These are phyloP conservation scores for Penicillium silybi DNA, from an alignment of 495 filamentous ascomycete species.

Conservation along the genomic window DNA sequence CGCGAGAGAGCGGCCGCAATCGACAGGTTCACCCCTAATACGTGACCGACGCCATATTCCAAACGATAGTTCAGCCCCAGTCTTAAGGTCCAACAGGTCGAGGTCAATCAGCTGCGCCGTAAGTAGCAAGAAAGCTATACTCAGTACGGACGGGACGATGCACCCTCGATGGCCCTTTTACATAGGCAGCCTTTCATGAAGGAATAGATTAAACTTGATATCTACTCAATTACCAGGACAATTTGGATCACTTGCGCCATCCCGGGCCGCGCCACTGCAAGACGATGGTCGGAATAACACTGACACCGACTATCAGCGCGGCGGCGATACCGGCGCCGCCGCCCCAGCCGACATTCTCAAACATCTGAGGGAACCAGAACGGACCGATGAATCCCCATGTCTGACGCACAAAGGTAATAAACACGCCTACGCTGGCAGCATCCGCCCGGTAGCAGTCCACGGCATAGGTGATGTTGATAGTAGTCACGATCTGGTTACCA, in stretches of 20 bases:
- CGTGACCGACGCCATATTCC: slow-evolving; percentile 14
- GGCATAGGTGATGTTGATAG: slow-evolving; percentile 52
- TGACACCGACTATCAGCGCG: slow-evolving; percentile 42
- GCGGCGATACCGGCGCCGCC: slow-evolving; percentile 38
- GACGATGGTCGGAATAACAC: slow-evolving; percentile 42
- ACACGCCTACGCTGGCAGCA: slow-evolving; percentile 51
- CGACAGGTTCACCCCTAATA: background rate
- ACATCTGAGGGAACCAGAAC: slow-evolving; percentile 56
- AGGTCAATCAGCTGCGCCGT: slow-evolving; percentile 15
- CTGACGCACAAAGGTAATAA: slow-evolving; percentile 52
- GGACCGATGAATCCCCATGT: slow-evolving; percentile 58
- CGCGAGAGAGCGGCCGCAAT: background rate
- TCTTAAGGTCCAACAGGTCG: slow-evolving; percentile 15
- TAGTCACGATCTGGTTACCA: slow-evolving; percentile 58
- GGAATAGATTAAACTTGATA: background rate
- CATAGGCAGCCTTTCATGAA: too few relatives aligned
- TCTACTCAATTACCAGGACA: too few relatives aligned
- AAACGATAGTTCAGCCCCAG: slow-evolving; percentile 25
- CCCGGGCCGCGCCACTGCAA: slow-evolving; percentile 32
- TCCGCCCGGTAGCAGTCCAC: slow-evolving; percentile 51
- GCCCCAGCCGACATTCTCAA: slow-evolving; percentile 39
- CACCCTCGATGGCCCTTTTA: background rate
- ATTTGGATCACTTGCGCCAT: slow-evolving; percentile 17
- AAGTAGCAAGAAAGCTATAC: slow-evolving; percentile 17
- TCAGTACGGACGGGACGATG: slow-evolving; percentile 3